Conservation (phyloP, 2,329 filamentous ascomycete species). For the Pseudogymnoascus sp. region DNA sequence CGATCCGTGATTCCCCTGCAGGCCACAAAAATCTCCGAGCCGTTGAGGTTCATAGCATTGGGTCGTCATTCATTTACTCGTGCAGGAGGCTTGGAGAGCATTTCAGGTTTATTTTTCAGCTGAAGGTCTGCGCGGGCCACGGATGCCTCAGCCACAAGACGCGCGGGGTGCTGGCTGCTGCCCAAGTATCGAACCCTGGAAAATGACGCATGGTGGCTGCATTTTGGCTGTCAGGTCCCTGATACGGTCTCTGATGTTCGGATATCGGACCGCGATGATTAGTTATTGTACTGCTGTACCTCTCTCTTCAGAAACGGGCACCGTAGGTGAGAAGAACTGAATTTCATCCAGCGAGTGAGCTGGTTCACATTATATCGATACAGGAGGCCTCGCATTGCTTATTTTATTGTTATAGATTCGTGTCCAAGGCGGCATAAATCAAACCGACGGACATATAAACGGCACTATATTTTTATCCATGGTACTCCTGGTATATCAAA, state of each 20-base stretch:
- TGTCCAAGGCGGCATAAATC: not conserved
- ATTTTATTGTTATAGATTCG: not conserved
- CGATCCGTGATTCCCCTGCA: conserved; percentile 1
- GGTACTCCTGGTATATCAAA: not conserved
- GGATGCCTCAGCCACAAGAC: not conserved
- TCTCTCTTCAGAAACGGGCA: not conserved
- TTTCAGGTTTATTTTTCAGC: not conserved
- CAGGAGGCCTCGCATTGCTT: not conserved
- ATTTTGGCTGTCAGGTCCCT: not conserved
- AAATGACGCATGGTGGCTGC: conserved; percentile 1
- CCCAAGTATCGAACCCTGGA: not conserved
- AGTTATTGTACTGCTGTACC: not conserved
- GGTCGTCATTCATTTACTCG: conserved; percentile 1
- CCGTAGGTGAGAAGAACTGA: not conserved
- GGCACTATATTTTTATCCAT: not conserved
- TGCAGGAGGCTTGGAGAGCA: not conserved
- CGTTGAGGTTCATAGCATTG: not conserved
- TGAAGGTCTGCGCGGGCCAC: not conserved
- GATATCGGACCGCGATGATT: not conserved
- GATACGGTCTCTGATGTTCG: not conserved
- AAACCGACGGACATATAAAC: not conserved
- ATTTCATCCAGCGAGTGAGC: not conserved
- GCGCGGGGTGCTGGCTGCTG: not conserved
- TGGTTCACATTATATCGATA: not conserved
- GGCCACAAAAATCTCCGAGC: not conserved